Percentiles rank a stretch among this genome's conserved stretches.
These are phyloP conservation scores for Anthoceros angustus DNA, from an alignment of 225 moss, liverwort and hornwort genomes.

Conservation along the genomic window DNA sequence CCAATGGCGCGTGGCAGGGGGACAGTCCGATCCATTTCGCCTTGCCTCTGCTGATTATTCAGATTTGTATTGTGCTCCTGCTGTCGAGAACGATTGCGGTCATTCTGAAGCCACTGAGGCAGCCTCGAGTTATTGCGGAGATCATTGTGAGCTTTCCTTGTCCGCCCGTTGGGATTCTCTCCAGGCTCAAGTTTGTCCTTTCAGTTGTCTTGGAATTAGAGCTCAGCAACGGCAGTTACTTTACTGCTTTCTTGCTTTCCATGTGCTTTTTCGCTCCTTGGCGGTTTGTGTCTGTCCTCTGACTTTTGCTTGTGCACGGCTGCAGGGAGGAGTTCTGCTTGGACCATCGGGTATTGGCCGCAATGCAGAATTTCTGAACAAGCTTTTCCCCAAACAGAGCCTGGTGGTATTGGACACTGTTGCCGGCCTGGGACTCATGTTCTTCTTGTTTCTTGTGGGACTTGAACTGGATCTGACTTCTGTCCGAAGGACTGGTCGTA, in stretches of 20 bases:
- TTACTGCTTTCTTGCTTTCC: too few species aligned
- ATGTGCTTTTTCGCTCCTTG: too few species aligned
- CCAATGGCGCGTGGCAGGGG: slow-evolving; percentile 83
- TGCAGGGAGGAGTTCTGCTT: slow-evolving; percentile 63
- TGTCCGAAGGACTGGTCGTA: neutral
- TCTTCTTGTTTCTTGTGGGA: neutral
- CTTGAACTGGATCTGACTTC: neutral
- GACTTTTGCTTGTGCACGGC: neutral
- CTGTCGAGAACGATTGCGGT: slow-evolving; percentile 46
- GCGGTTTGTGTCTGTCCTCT: too few species aligned
- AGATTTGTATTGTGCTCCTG: slow-evolving; percentile 36
- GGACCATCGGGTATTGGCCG: slow-evolving; percentile 78
- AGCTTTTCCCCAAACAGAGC: slow-evolving; percentile 20
- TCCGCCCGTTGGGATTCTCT: neutral
- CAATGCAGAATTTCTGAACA: slow-evolving; percentile 16
- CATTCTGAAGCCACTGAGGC: slow-evolving; percentile 48
- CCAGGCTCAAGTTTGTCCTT: too few species aligned
- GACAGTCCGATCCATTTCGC: slow-evolving; percentile 51
- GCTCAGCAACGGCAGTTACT: too few species aligned
- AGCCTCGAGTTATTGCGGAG: slow-evolving; percentile 74
- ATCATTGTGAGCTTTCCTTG: slow-evolving; percentile 64
- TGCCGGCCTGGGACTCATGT: neutral
- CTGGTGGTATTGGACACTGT: neutral
- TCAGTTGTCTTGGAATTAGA: too few species aligned
- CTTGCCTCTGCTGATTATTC: slow-evolving; percentile 56